phyloP scores from a whole-genome alignment of 257 asterid genomes.

The Apocynum venetum region DNA sequence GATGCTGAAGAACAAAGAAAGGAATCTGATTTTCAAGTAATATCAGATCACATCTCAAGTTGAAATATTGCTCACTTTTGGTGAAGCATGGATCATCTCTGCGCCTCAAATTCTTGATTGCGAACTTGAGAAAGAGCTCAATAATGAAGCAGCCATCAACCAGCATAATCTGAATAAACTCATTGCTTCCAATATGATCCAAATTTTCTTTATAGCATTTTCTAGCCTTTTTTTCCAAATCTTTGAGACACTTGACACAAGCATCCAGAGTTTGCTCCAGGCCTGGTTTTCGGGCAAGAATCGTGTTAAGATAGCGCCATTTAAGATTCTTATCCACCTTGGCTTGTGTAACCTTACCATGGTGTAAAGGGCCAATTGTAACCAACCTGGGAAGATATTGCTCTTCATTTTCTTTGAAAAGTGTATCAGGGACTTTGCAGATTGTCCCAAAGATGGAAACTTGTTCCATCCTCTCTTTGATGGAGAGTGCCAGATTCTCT shows the following conservation, averaged over 20 bases:
- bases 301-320: conserved; percentile 64
- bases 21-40: conserved; percentile 85
- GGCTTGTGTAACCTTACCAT: conserved; percentile 42
- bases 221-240: conserved; percentile 50
- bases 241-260: conserved; percentile 42
- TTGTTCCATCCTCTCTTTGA: conserved; percentile 38
- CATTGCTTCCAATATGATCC: conserved; percentile 30
- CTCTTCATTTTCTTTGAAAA: conserved; percentile 54
- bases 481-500: conserved; percentile 37
- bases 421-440: conserved; percentile 67
- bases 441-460: conserved; percentile 54
- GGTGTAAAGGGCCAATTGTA: conserved; percentile 88
- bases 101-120: conserved; percentile 44
- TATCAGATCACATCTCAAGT: conserved; percentile 57
- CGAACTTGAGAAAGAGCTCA: conserved; percentile 63
- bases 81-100: conserved; percentile 63
- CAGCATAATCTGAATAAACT: conserved; percentile 68
- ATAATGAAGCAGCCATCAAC: conserved; percentile 82
- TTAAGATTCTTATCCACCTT: conserved; percentile 74
- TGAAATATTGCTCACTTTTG: conserved; percentile 56
- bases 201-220: conserved; percentile 60
- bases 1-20: conserved; percentile 49
- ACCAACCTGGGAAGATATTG: conserved; percentile 59
- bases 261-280: conserved; percentile 38
- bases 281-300: conserved; percentile 42